Percentiles rank a stretch among this genome's conserved stretches.
These are phyloP conservation scores for Diaporthe citriasiana DNA, from an alignment of 2,329 filamentous ascomycete genomes.

Conservation along the genomic window DNA sequence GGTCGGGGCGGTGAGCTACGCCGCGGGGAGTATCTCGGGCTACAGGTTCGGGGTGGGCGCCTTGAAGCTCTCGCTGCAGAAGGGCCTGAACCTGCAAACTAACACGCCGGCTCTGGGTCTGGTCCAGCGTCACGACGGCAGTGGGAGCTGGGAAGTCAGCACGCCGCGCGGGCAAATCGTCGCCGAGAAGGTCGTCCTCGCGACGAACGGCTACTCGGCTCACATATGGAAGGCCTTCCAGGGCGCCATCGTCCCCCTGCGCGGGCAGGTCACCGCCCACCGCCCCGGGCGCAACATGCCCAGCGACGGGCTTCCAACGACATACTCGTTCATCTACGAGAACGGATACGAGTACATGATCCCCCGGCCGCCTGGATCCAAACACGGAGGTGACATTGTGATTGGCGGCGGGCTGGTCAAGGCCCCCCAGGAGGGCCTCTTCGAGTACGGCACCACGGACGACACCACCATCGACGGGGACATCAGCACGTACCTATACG, in stretches of 20 bases:
- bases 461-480: conserved; percentile 65
- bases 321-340: conserved; percentile 73
- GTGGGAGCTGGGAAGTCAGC: conserved; percentile 54
- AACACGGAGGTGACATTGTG: conserved; percentile 65
- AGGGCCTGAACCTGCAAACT: conserved; percentile 66
- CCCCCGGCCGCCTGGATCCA: conserved; percentile 62
- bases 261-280: conserved; percentile 65
- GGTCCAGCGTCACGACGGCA: conserved; percentile 42
- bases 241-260: conserved; percentile 62
- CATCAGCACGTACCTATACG: conserved; percentile 63
- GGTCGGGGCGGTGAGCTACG: conserved; percentile 63
- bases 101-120: conserved; percentile 59
- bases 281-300: conserved; percentile 54
- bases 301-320: conserved; percentile 57
- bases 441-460: conserved; percentile 69
- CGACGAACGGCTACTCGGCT: conserved; percentile 68
- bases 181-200: conserved; percentile 61
- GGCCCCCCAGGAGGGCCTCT: conserved; percentile 57
- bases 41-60: conserved; percentile 58
- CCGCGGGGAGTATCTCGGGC: conserved; percentile 57
- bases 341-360: conserved; percentile 78
- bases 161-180: conserved; percentile 59
- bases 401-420: conserved; percentile 71
- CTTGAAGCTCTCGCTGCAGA: conserved; percentile 58
- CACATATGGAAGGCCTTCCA: conserved; percentile 59